A percentile compares a stretch with the other conserved stretches of the same genome.
These are phyloP conservation scores for Pyricularia sp. DNA, from an alignment of 2,329 filamentous ascomycete species.

Conservation along the genomic window DNA sequence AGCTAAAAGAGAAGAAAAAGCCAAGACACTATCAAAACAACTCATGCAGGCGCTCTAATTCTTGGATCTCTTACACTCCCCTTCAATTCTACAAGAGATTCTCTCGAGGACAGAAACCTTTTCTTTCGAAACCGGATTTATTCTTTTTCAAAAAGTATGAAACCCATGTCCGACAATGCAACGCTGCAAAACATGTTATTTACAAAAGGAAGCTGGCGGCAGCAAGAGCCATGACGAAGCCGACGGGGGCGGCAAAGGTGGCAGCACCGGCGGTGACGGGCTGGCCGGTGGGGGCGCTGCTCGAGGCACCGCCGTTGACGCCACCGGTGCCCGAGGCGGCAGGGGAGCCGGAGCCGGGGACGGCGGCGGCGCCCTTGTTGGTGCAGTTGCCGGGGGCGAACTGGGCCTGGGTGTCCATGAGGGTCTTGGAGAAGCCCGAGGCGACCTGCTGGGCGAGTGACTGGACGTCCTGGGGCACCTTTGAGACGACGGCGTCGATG, in stretches of 20 bases:
- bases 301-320: background rate
- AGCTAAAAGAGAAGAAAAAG: background rate
- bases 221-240: background rate
- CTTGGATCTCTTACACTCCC: background rate
- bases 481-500: slow-evolving; percentile 19
- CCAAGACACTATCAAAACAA: background rate
- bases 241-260: background rate
- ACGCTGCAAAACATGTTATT: background rate
- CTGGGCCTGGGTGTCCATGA: slow-evolving; percentile 14
- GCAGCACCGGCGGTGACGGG: slow-evolving; percentile 3
- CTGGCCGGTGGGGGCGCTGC: background rate
- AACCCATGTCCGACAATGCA: background rate
- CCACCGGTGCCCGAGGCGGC: background rate
- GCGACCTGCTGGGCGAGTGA: slow-evolving; percentile 17
- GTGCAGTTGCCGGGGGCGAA: slow-evolving; percentile 21
- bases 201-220: slow-evolving; percentile 2
- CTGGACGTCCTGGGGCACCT: slow-evolving; percentile 20
- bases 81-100: background rate
- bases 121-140: background rate
- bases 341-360: background rate
- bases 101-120: background rate
- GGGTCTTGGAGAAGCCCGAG: slow-evolving; percentile 13
- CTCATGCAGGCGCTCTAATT: background rate
- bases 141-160: too few relatives aligned
- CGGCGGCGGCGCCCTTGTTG: slow-evolving; percentile 9